Evolutionary conservation across 305 asterid genomes (phyloP), one percentile per base, ranked within the genome.

Genomic region (Fraxinus baroniana): DNA sequence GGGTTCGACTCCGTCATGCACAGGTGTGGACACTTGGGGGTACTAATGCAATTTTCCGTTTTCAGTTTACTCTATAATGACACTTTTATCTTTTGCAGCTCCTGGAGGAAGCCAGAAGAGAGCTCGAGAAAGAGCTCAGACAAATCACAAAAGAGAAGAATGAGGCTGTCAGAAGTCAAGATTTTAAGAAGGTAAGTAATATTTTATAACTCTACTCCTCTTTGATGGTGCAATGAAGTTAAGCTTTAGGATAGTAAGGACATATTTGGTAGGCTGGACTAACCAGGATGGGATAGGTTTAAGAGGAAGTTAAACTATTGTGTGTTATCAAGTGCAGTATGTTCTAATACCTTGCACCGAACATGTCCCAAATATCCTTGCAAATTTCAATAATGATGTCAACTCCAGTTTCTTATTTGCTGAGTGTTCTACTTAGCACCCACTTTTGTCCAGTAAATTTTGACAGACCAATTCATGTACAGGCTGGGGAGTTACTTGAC

Each of bases 1-100:
- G 98, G 77, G 99, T 95, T 86, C 89, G 98, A 86, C 98, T 94
- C 88, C 97, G 91, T 76, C 99, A 93, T 90, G 98, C 98, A 33
- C 98, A 95, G 94, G 99, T 91, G 70, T 83, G 86, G 24, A 78
- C 33, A 52, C 72, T 86, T 83, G 83, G 83, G 74, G 83, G 74
- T 81, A 18, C n/a, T 70, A 74, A 73, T 76, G 22, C 71, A 44
- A 6, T 44, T 17, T 36, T 36, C 44, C 7, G 57, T 77, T 55
- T 28, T 49, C 52, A 8, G 68, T 79, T 80, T 5, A 30, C 73
- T 78, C 18, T 41, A 55, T 70, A 62, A 76, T 85, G 81, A 83
- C 83, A 77, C 32, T 24, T 81, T 55, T 62, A 44, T 89, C 57
- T 55, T 78, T 55, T 84, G 83, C 91, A 95, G 98, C 97, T 94